These are phyloP conservation scores for Fusarium clavum DNA, from an alignment of 2,329 filamentous ascomycete genomes.

Conservation along the genomic window DNA sequence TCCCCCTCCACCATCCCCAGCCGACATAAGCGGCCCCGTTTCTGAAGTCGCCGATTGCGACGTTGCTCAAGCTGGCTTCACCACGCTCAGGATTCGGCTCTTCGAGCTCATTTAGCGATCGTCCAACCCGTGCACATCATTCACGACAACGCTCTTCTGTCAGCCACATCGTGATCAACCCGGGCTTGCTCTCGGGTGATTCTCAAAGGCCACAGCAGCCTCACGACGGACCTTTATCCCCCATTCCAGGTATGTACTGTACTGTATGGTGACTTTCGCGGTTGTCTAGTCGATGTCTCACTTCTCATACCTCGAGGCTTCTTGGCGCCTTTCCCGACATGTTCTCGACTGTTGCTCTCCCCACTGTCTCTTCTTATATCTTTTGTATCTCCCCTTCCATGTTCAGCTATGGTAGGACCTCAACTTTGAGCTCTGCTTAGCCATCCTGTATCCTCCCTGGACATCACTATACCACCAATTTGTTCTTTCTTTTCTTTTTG, in stretches of 20 bases:
- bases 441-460: conserved; percentile 13
- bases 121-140: conserved; percentile 61
- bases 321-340: conserved; percentile 22
- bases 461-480: background rate
- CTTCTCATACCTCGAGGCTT: conserved; percentile 24
- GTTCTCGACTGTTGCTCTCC: conserved; percentile 20
- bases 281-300: conserved; percentile 40
- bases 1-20: conserved; percentile 8
- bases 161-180: conserved; percentile 48
- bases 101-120: conserved; percentile 65
- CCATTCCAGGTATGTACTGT: conserved; percentile 65
- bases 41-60: conserved; percentile 41
- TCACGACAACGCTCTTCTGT: conserved; percentile 64
- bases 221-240: conserved; percentile 56
- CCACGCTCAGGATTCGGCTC: conserved; percentile 62
- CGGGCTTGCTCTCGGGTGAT: conserved; percentile 49
- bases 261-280: conserved; percentile 1
- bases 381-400: conserved; percentile 5
- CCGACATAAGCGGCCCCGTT: conserved; percentile 27
- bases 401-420: conserved; percentile 8
- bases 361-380: conserved; percentile 24
- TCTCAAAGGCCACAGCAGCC: conserved; percentile 46
- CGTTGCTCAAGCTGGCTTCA: conserved; percentile 62
- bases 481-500: background rate
- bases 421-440: conserved; percentile 7